phyloP scores from a whole-genome alignment of 805 yeast species.

The Pichia paraexigua region DNA sequence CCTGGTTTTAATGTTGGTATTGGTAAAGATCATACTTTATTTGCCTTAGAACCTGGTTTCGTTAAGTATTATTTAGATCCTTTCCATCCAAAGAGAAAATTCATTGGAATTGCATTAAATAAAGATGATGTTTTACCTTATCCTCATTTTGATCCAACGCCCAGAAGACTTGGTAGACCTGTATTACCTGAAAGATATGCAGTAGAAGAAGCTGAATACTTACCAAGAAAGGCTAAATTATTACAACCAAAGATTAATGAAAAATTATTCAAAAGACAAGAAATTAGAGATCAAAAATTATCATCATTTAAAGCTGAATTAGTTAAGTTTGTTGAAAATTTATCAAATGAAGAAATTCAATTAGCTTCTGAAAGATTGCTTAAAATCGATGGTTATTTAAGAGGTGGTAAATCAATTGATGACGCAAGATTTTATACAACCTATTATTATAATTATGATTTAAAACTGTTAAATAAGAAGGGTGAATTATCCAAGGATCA shows the following conservation, averaged over 20 bases:
- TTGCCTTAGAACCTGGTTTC: slow-evolving; percentile 86
- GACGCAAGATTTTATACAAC: slow-evolving; percentile 59
- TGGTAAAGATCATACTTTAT: slow-evolving; percentile 91
- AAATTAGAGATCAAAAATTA: slow-evolving; percentile 27
- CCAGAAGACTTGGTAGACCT: slow-evolving; percentile 73
- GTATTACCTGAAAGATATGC: slow-evolving; percentile 48
- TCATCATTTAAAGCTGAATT: slow-evolving; percentile 28
- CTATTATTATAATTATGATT: slow-evolving; percentile 38
- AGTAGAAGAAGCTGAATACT: slow-evolving; percentile 46
- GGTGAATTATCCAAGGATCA: slow-evolving; percentile 30
- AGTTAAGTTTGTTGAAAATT: slow-evolving; percentile 19
- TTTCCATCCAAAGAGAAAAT: slow-evolving; percentile 87
- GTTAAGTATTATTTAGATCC: slow-evolving; percentile 91
- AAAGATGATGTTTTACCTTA: slow-evolving; percentile 65
- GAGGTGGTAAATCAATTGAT: slow-evolving; percentile 46
- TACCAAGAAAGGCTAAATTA: slow-evolving; percentile 61
- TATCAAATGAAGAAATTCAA: slow-evolving; percentile 23
- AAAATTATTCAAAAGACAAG: slow-evolving; percentile 33
- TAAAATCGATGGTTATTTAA: slow-evolving; percentile 43
- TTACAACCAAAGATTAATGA: slow-evolving; percentile 45
- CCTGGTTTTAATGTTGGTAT: slow-evolving; percentile 90
- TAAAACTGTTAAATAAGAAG: slow-evolving; percentile 33
- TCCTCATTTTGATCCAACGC: slow-evolving; percentile 83
- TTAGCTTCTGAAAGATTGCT: slow-evolving; percentile 47
- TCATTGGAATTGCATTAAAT: slow-evolving; percentile 77